These are phyloP conservation scores for Ophiostoma sp. DNA, from an alignment of 2,329 filamentous ascomycete genomes.

Conservation along the genomic window DNA sequence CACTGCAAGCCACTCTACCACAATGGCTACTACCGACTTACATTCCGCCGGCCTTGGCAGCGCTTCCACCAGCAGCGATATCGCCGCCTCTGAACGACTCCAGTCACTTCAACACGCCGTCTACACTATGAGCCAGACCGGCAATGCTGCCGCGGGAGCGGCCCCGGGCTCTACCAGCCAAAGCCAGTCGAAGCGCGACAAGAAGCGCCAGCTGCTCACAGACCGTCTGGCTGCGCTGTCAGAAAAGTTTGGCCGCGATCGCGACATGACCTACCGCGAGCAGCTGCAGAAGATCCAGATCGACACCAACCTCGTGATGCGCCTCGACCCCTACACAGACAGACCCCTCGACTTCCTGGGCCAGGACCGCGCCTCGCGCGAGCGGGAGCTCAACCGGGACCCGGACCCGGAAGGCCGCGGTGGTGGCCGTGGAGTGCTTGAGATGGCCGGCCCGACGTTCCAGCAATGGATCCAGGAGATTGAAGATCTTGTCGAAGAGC, in stretches of 20 bases:
- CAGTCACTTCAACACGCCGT: slow-evolving; percentile 8
- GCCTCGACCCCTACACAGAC: slow-evolving; percentile 71
- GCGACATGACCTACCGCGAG: slow-evolving; percentile 78
- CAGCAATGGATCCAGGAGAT: slow-evolving; percentile 78
- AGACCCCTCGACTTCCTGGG: slow-evolving; percentile 38
- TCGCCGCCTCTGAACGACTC: slow-evolving; percentile 1
- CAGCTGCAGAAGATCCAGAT: slow-evolving; percentile 89
- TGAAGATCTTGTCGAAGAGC: slow-evolving; percentile 80
- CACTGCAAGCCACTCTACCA: too few species aligned
- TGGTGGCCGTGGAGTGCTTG: slow-evolving; percentile 51
- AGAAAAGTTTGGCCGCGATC: slow-evolving; percentile 71
- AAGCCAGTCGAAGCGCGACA: slow-evolving; percentile 74
- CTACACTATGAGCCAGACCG: neutral
- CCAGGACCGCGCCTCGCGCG: slow-evolving; percentile 31
- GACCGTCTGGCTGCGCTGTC: slow-evolving; percentile 73
- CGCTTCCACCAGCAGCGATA: neutral
- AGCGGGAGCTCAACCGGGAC: slow-evolving; percentile 35
- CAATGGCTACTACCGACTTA: slow-evolving; percentile 9
- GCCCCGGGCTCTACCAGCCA: neutral
- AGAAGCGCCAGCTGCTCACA: slow-evolving; percentile 74
- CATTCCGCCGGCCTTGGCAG: neutral
- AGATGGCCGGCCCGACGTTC: slow-evolving; percentile 79
- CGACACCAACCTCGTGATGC: slow-evolving; percentile 79
- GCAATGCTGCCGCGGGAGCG: neutral
- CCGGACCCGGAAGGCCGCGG: slow-evolving; percentile 34